These are phyloP conservation scores for Candida germanica DNA, from an alignment of 805 yeast species.

Conservation along the genomic window DNA sequence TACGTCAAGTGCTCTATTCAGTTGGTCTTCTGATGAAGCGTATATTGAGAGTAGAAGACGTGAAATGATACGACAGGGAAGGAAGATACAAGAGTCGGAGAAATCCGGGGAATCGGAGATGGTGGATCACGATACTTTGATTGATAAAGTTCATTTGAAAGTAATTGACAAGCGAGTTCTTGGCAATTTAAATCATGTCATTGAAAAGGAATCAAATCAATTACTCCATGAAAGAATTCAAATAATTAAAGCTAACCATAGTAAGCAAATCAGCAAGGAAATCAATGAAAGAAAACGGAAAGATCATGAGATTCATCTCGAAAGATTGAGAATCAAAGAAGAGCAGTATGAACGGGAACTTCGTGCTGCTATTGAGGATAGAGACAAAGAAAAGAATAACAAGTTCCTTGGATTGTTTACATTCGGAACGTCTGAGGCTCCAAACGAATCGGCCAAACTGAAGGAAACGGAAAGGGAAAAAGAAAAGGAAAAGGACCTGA, in stretches of 20 bases:
- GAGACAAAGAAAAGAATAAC: slow-evolving; percentile 16
- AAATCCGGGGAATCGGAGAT: too few relatives aligned
- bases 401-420: slow-evolving; percentile 11
- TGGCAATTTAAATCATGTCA: slow-evolving; percentile 23
- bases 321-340: slow-evolving; percentile 34
- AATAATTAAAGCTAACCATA: slow-evolving; percentile 35
- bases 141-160: slow-evolving; percentile 11
- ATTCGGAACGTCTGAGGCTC: slow-evolving; percentile 6
- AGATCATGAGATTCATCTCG: slow-evolving; percentile 38
- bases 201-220: slow-evolving; percentile 35
- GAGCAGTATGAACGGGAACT: slow-evolving; percentile 35
- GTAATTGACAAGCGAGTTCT: slow-evolving; percentile 19
- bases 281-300: slow-evolving; percentile 37
- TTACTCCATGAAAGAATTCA: slow-evolving; percentile 40
- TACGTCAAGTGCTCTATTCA: slow-evolving; percentile 33
- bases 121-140: slow-evolving; percentile 3
- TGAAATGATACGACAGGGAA: slow-evolving; percentile 15
- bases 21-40: slow-evolving; percentile 43
- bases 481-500: too few relatives aligned
- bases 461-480: neutral
- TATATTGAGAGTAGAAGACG: slow-evolving; percentile 32
- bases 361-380: slow-evolving; percentile 24
- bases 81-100: too few relatives aligned
- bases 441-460: neutral
- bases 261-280: slow-evolving; percentile 32